Percentiles rank a stretch among this genome's conserved stretches.
These are phyloP conservation scores for Moringa oleifera DNA, from an alignment of 345 rosid species.

Conservation along the genomic window DNA sequence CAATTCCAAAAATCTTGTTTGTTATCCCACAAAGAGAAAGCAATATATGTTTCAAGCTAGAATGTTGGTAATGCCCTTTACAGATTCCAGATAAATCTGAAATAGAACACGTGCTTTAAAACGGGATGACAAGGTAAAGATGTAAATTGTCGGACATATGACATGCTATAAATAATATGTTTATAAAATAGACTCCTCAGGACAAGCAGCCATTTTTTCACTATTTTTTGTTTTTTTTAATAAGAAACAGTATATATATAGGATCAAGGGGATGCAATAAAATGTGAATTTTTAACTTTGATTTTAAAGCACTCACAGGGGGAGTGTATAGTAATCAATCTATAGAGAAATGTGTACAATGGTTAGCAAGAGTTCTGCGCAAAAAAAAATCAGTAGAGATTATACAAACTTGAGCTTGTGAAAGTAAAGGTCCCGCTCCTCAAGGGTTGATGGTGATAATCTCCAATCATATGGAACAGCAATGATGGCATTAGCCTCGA, in stretches of 20 bases:
- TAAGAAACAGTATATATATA: no score
- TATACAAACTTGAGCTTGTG: constrained; percentile 86
- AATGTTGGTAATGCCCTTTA: not conserved
- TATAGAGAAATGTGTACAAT: constrained; percentile 3
- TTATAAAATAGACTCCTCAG: not conserved
- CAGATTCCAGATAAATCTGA: not conserved
- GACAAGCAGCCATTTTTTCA: not conserved
- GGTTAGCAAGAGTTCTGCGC: not conserved
- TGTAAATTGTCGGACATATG: not conserved
- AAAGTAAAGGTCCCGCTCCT: constrained; percentile 96
- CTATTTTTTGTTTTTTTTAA: not conserved
- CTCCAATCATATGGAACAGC: constrained; percentile 99
- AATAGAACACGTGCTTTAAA: no score
- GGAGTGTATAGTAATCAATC: not conserved
- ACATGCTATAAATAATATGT: not conserved
- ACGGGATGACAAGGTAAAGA: not conserved
- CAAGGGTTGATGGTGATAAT: constrained; percentile 86
- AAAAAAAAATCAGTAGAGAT: constrained; percentile 2
- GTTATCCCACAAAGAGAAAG: no score
- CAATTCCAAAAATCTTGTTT: no score
- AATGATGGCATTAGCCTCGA: constrained; percentile 87
- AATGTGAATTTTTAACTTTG: no score
- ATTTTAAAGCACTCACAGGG: not conserved
- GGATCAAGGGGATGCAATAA: no score
- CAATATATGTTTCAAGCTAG: no score